A percentile compares a stretch with the other conserved stretches of the same genome.
Evolutionary conservation across 1,139 yeast genomes (phyloP).

Genomic region (Pneumocystis murina): DNA sequence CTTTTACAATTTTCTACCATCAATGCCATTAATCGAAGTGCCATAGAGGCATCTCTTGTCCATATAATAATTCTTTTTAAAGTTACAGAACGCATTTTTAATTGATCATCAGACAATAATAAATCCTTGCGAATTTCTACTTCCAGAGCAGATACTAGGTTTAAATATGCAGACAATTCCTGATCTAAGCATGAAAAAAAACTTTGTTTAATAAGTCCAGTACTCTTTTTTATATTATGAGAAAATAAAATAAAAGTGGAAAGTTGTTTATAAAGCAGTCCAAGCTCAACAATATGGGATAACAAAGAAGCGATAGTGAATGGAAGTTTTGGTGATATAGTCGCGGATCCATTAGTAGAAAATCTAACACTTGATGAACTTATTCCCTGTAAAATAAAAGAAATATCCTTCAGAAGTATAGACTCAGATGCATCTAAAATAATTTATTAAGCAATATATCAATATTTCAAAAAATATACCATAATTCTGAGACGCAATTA

Average conservation of each 20-base stretch:
- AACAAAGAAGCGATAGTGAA: constrained; percentile 46
- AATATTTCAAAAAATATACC: neutral
- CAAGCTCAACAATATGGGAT: constrained; percentile 53
- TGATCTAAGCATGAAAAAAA: constrained; percentile 41
- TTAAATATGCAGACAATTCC: constrained; percentile 41
- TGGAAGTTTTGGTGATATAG: constrained; percentile 41
- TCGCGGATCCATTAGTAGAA: constrained; percentile 23
- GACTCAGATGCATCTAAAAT: constrained; percentile 30
- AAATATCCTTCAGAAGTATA: constrained; percentile 41
- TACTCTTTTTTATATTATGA: constrained; percentile 20
- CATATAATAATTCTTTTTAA: constrained; percentile 32
- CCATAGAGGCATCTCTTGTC: constrained; percentile 37
- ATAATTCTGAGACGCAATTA: neutral
- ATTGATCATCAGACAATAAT: constrained; percentile 12
- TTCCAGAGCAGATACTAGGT: constrained; percentile 41
- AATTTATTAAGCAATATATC: neutral
- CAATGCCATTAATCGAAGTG: constrained; percentile 41
- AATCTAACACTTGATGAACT: constrained; percentile 50
- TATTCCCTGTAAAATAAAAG: constrained; percentile 58
- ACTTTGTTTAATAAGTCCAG: constrained; percentile 45
- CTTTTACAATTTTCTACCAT: constrained; percentile 24
- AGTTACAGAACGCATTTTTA: constrained; percentile 18
- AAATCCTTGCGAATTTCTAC: constrained; percentile 21
- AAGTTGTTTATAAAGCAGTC: constrained; percentile 44
- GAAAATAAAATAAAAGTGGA: constrained; percentile 23